A percentile compares a stretch with the other conserved stretches of the same genome.
Evolutionary conservation across 805 yeast species (phyloP).

Genomic region (Saccharomycopsis lassenensis): DNA sequence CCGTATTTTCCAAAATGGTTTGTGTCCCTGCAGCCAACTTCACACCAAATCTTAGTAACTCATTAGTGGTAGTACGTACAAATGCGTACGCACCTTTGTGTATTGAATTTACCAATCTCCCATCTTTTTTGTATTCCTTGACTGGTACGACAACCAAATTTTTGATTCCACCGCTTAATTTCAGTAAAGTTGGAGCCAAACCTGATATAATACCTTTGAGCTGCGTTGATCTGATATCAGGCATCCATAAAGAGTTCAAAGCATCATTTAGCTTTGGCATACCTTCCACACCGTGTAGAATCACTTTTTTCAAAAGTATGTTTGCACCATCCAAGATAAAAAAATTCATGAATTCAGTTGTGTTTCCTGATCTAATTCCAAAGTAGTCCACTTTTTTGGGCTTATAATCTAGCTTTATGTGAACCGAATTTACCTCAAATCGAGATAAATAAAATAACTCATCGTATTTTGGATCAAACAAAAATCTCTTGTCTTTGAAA

Average conservation of each 20-base stretch:
- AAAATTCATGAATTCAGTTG: conserved; percentile 78
- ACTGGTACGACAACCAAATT: conserved; percentile 66
- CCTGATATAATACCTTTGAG: conserved; percentile 76
- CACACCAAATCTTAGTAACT: conserved; percentile 70
- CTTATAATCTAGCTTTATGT: conserved; percentile 73
- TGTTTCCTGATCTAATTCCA: conserved; percentile 78
- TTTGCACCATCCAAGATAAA: conserved; percentile 82
- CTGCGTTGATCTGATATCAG: conserved; percentile 77
- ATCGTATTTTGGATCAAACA: conserved; percentile 45
- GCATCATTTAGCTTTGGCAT: conserved; percentile 44
- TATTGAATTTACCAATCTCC: conserved; percentile 53
- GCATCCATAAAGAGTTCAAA: conserved; percentile 72
- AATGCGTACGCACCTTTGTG: conserved; percentile 68
- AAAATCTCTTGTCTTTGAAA: conserved; percentile 63
- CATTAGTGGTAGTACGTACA: conserved; percentile 70
- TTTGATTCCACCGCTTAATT: conserved; percentile 68
- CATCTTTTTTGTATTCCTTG: conserved; percentile 64
- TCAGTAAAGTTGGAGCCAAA: conserved; percentile 68
- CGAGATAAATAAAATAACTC: conserved; percentile 61
- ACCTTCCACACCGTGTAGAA: conserved; percentile 70
- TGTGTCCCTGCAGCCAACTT: conserved; percentile 86
- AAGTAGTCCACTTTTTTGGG: conserved; percentile 82
- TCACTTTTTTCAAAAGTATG: conserved; percentile 48
- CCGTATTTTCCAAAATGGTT: conserved; percentile 66
- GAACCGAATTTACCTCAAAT: conserved; percentile 47